Percentiles rank a stretch among this genome's conserved stretches.
Conservation (phyloP, 352 stramenopile genomes). For the Globisporangium irregulare region DNA sequence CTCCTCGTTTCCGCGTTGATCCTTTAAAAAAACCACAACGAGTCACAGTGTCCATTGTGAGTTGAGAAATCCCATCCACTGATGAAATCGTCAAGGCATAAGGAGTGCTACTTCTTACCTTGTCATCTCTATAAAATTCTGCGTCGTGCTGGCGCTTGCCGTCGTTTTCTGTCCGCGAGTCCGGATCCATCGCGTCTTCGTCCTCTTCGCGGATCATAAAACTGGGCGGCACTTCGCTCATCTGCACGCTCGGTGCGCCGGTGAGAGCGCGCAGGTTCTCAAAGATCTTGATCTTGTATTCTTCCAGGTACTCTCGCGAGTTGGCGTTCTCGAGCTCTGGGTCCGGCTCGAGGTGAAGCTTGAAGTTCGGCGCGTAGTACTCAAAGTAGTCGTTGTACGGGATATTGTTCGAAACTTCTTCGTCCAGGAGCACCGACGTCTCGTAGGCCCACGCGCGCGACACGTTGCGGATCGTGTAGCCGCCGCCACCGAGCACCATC, state of each 20-base stretch:
- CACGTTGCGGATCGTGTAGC: conserved; percentile 98
- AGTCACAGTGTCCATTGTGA: not conserved
- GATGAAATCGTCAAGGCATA: not conserved
- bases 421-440: conserved; percentile 92
- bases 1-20: conserved; percentile 51
- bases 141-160: conserved; percentile 71
- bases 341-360: conserved; percentile 80
- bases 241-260: conserved; percentile 79
- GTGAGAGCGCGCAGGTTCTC: conserved; percentile 74
- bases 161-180: conserved; percentile 70
- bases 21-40: not conserved
- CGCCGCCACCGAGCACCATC: conserved; percentile 95
- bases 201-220: conserved; percentile 78
- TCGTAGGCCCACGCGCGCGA: conserved; percentile 94
- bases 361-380: conserved; percentile 94
- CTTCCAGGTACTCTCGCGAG: conserved; percentile 80
- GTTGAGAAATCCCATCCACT: not conserved
- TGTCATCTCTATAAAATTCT: conserved; percentile 82
- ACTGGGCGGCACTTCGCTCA: conserved; percentile 69
- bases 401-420: conserved; percentile 93
- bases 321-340: conserved; percentile 79
- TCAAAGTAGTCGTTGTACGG: conserved; percentile 99
- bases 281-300: conserved; percentile 87
- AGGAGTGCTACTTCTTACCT: conserved; percentile 26
- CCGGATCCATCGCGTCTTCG: conserved; percentile 65